phyloP scores from a whole-genome alignment of 75 land plant genomes.

The Chamaecyparis obtusa region DNA sequence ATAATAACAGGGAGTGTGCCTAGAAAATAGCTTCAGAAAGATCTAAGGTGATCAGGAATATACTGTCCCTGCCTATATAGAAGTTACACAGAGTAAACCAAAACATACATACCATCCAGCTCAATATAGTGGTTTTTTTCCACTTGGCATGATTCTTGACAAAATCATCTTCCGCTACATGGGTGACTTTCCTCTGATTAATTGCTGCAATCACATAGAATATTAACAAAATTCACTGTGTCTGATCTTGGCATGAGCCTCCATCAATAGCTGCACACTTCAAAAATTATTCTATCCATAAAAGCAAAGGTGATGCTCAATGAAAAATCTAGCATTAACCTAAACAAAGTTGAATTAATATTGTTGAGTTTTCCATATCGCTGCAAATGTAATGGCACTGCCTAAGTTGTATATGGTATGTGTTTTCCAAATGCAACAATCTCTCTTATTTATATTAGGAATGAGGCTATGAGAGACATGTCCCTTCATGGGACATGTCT shows the following conservation, averaged over 20 bases:
- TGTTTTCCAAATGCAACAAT: too few species aligned
- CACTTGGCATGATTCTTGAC: conserved; percentile 21
- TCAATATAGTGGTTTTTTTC: conserved; percentile 20
- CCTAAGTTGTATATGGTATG: too few species aligned
- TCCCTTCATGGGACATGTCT: too few species aligned
- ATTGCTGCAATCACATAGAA: conserved; percentile 24
- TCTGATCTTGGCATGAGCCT: neutral
- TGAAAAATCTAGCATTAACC: neutral
- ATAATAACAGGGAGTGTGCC: neutral
- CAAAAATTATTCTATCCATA: neutral
- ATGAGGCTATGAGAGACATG: too few species aligned
- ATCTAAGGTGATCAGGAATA: neutral
- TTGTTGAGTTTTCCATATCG: too few species aligned
- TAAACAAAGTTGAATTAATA: neutral
- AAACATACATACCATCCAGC: conserved; percentile 39
- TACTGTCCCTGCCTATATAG: neutral
- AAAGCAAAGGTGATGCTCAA: neutral
- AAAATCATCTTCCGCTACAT: conserved; percentile 32
- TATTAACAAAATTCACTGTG: neutral
- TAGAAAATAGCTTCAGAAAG: neutral
- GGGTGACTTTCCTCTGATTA: conserved; percentile 29
- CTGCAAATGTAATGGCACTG: too few species aligned
- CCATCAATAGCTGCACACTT: neutral
- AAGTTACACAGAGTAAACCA: neutral
- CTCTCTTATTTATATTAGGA: too few species aligned